phyloP scores from a whole-genome alignment of 208 protist genomes.

The Wallacemonas sp. region DNA sequence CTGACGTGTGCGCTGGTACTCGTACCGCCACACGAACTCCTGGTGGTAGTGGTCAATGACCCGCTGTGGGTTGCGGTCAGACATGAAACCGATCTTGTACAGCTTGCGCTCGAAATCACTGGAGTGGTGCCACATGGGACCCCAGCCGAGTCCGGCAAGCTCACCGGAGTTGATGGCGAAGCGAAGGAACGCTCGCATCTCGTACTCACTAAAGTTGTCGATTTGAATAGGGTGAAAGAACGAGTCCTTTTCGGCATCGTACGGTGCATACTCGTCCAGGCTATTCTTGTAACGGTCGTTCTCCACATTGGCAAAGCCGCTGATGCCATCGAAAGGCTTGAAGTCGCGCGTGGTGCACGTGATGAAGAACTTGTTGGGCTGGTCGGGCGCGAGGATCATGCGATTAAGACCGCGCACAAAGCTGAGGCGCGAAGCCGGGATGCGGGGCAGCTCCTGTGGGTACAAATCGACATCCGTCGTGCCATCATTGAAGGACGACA shows the following conservation, averaged over 20 bases:
- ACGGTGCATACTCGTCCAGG: slow-evolving; percentile 90
- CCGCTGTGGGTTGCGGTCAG: slow-evolving; percentile 81
- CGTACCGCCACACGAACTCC: slow-evolving; percentile 88
- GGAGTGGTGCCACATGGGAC: slow-evolving; percentile 90
- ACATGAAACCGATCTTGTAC: slow-evolving; percentile 93
- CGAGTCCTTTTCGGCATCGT: slow-evolving; percentile 87
- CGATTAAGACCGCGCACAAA: slow-evolving; percentile 89
- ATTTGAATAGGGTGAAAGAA: slow-evolving; percentile 86
- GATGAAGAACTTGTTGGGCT: slow-evolving; percentile 92
- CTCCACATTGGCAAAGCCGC: slow-evolving; percentile 80
- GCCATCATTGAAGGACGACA: slow-evolving; percentile 77
- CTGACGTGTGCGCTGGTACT: slow-evolving; percentile 87
- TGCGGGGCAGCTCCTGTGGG: slow-evolving; percentile 86
- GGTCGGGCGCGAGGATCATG: slow-evolving; percentile 67
- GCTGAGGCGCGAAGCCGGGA: slow-evolving; percentile 83
- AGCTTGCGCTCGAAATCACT: slow-evolving; percentile 91
- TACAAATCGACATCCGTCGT: slow-evolving; percentile 86
- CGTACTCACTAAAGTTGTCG: slow-evolving; percentile 91
- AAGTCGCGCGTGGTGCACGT: slow-evolving; percentile 89
- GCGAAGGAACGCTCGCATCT: slow-evolving; percentile 82
- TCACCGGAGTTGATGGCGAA: slow-evolving; percentile 91
- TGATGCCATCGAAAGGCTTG: slow-evolving; percentile 87
- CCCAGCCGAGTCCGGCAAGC: slow-evolving; percentile 89
- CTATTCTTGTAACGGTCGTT: slow-evolving; percentile 74
- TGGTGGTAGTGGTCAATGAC: slow-evolving; percentile 93